Evolutionary conservation across 1,284 basidiomycete genomes (phyloP).

Genomic region (Veloporphyrellus conicus): DNA sequence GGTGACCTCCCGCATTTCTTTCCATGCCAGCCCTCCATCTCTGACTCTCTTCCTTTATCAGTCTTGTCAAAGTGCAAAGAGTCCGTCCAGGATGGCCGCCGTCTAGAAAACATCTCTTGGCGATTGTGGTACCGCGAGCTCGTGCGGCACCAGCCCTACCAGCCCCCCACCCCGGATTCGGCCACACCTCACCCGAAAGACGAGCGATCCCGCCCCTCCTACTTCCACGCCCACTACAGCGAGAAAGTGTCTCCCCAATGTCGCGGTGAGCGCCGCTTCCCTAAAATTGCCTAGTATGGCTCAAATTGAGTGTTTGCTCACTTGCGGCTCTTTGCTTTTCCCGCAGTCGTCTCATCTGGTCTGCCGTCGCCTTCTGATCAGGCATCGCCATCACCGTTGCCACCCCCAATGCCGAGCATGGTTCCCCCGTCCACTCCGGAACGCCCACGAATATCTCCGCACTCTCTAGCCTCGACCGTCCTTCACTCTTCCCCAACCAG

Average conservation of each 20-base stretch:
- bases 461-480: constrained; percentile 9
- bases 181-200: constrained; percentile 25
- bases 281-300: constrained; percentile 9
- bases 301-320: constrained; percentile 18
- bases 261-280: constrained; percentile 19
- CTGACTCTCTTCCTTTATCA: constrained; percentile 32
- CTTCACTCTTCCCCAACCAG: constrained; percentile 24
- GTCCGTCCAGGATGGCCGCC: constrained; percentile 68
- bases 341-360: constrained; percentile 22
- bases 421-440: constrained; percentile 28
- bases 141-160: constrained; percentile 32
- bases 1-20: constrained; percentile 36
- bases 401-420: constrained; percentile 17
- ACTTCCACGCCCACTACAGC: constrained; percentile 16
- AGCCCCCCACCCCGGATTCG: constrained; percentile 34
- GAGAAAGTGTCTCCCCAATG: constrained; percentile 13
- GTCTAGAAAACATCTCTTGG: constrained; percentile 85
- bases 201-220: constrained; percentile 21
- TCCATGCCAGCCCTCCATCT: neutral
- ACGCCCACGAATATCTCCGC: constrained; percentile 29
- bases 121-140: constrained; percentile 76
- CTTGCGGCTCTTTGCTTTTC: constrained; percentile 15
- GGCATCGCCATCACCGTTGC: constrained; percentile 28
- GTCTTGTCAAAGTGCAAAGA: constrained; percentile 83
- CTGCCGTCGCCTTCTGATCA: constrained; percentile 31